Percentiles rank a stretch among this genome's conserved stretches.
These are phyloP conservation scores for Erigeron philadelphicus DNA, from an alignment of 140 eudicot genomes.

Conservation along the genomic window DNA sequence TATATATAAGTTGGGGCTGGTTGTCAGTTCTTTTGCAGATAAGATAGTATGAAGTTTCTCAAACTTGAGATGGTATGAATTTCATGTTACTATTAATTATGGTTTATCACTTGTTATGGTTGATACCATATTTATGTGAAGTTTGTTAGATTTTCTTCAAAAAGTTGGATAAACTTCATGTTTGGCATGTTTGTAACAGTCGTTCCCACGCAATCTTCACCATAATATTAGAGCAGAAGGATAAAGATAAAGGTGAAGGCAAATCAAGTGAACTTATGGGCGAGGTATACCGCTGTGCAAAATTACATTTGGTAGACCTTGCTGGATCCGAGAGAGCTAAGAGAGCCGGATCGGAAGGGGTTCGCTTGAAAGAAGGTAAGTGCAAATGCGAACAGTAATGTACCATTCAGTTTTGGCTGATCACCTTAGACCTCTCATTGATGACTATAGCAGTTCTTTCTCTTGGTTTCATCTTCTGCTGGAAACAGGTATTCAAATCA, in stretches of 20 bases:
- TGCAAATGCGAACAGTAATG: background rate
- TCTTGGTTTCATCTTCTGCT: conserved; percentile 21
- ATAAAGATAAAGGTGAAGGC: conserved; percentile 44
- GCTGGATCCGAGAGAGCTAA: conserved; percentile 99
- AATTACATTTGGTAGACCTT: conserved; percentile 94
- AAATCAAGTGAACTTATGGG: conserved; percentile 49
- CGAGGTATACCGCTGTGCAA: conserved; percentile 91
- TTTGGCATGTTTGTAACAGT: conserved; percentile 38
- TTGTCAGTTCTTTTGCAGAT: background rate
- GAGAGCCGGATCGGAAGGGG: conserved; percentile 97
- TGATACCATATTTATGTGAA: conserved; percentile 19
- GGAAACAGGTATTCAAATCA: conserved; percentile 84
- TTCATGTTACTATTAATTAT: conserved; percentile 16
- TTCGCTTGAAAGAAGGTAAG: conserved; percentile 94
- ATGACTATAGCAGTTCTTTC: conserved; percentile 33
- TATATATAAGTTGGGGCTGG: background rate
- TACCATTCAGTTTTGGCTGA: conserved; percentile 1
- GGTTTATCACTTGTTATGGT: conserved; percentile 1
- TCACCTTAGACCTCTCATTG: conserved; percentile 18
- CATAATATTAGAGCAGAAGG: conserved; percentile 91
- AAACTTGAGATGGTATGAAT: conserved; percentile 15
- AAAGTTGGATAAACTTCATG: conserved; percentile 3
- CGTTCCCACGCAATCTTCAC: conserved; percentile 99
- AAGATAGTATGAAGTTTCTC: conserved; percentile 7
- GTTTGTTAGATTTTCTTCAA: conserved; percentile 4